Percentiles rank a stretch among this genome's conserved stretches.
Evolutionary conservation across 176 grass and related monocot species (phyloP).

Genomic region (Eleusine coracana): DNA sequence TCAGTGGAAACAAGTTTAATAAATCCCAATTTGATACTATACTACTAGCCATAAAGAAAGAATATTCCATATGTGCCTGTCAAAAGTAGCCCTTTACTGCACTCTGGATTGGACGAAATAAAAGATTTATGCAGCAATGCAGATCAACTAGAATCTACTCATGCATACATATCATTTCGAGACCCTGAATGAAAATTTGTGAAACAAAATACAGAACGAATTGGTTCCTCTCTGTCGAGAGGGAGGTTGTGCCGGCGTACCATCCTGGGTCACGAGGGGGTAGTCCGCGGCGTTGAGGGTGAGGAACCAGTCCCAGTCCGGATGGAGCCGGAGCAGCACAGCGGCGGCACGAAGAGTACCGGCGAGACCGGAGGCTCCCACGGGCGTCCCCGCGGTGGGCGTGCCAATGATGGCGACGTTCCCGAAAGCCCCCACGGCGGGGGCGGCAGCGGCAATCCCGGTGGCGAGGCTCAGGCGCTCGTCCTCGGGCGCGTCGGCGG

Average conservation of each 20-base stretch:
- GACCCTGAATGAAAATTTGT: not conserved
- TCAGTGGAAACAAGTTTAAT: not conserved
- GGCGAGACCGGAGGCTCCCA: slow-evolving; percentile 67
- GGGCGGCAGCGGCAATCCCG: slow-evolving; percentile 34
- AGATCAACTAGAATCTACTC: not conserved
- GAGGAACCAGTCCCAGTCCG: slow-evolving; percentile 86
- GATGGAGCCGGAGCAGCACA: slow-evolving; percentile 66
- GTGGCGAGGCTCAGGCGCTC: slow-evolving; percentile 59
- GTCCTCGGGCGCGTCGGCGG: slow-evolving; percentile 52
- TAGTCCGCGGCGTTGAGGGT: slow-evolving; percentile 79
- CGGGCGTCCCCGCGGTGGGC: slow-evolving; percentile 54
- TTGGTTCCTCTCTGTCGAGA: not conserved
- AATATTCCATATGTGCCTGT: slow-evolving; percentile 21
- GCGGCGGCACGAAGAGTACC: slow-evolving; percentile 66
- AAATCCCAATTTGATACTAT: slow-evolving; percentile 16
- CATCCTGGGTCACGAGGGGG: slow-evolving; percentile 82
- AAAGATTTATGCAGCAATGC: not conserved
- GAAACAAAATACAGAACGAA: not conserved
- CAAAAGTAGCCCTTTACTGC: slow-evolving; percentile 17
- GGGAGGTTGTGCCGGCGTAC: slow-evolving; percentile 41
- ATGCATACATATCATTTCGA: not conserved
- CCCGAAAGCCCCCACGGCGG: slow-evolving; percentile 53
- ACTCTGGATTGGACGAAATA: not conserved
- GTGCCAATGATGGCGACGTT: slow-evolving; percentile 68
- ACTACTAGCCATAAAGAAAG: not conserved